phyloP scores from a whole-genome alignment of 1,284 basidiomycete genomes.

The Gymnopus androsaceus region DNA sequence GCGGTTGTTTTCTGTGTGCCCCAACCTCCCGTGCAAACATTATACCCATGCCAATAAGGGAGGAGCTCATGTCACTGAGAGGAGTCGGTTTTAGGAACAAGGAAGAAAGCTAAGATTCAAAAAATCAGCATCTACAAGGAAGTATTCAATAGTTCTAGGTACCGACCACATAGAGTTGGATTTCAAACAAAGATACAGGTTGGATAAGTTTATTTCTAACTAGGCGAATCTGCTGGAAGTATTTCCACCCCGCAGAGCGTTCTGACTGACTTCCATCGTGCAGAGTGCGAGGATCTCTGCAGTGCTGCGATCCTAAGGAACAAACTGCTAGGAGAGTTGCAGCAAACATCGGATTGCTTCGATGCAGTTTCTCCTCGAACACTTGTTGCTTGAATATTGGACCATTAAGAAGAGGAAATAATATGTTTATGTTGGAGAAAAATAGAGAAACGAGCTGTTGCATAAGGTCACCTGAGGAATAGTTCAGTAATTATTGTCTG shows the following conservation, averaged over 20 bases:
- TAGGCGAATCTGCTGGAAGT: constrained; percentile 51
- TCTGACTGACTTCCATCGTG: constrained; percentile 33
- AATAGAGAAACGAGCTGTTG: constrained; percentile 57
- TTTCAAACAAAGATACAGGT: constrained; percentile 53
- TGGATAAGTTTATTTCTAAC: constrained; percentile 46
- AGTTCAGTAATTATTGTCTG: no score
- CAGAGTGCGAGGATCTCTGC: constrained; percentile 58
- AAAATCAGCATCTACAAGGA: background rate
- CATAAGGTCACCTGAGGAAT: constrained; percentile 60
- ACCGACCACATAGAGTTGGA: constrained; percentile 46
- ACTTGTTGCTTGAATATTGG: constrained; percentile 59
- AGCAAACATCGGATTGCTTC: constrained; percentile 55
- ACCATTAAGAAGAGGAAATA: constrained; percentile 64
- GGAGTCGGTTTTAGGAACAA: constrained; percentile 20
- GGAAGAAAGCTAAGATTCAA: constrained; percentile 8
- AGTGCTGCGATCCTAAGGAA: constrained; percentile 61
- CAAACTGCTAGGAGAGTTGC: constrained; percentile 65
- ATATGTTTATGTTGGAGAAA: constrained; percentile 53
- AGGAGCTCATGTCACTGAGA: constrained; percentile 62
- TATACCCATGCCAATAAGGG: constrained; percentile 64
- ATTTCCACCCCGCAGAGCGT: constrained; percentile 64
- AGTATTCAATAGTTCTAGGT: constrained; percentile 1
- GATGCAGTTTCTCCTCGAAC: constrained; percentile 46
- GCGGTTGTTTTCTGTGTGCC: constrained; percentile 47
- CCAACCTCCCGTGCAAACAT: constrained; percentile 70